phyloP scores from a whole-genome alignment of 2,329 filamentous ascomycete genomes.

The Pleoardoris graminearum region DNA sequence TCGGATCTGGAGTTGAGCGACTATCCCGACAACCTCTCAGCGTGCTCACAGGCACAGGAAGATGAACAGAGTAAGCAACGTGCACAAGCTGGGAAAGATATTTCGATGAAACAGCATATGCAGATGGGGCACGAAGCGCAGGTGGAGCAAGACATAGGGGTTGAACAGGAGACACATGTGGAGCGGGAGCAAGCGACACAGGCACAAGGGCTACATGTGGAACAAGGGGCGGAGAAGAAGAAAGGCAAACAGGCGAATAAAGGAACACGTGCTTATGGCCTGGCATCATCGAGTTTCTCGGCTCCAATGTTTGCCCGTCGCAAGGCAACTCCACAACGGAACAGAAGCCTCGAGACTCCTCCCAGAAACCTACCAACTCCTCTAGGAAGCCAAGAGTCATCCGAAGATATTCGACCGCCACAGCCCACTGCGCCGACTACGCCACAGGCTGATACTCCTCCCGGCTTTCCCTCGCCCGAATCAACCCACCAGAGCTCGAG shows the following conservation, averaged over 20 bases:
- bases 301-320: not conserved
- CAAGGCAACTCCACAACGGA: too few species aligned
- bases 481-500: not conserved
- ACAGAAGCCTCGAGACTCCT: not conserved
- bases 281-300: not conserved
- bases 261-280: not conserved
- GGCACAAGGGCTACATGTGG: too few species aligned
- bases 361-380: not conserved
- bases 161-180: too few species aligned
- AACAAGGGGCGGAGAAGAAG: not conserved
- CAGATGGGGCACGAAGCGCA: not conserved
- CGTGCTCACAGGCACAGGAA: conserved; percentile 8
- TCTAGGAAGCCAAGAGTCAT: not conserved
- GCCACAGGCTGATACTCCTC: not conserved
- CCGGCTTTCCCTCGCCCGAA: not conserved
- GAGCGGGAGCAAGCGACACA: too few species aligned
- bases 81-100: not conserved
- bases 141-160: not conserved
- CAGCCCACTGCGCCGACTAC: not conserved
- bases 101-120: not conserved
- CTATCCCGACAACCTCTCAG: conserved; percentile 17
- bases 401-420: not conserved
- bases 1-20: conserved; percentile 9
- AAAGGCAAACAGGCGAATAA: not conserved
- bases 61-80: not conserved